Percentiles rank a stretch among this genome's conserved stretches.
These are phyloP conservation scores for Cardamine chenopodiifolia DNA, from an alignment of 345 rosid genomes.

Conservation along the genomic window DNA sequence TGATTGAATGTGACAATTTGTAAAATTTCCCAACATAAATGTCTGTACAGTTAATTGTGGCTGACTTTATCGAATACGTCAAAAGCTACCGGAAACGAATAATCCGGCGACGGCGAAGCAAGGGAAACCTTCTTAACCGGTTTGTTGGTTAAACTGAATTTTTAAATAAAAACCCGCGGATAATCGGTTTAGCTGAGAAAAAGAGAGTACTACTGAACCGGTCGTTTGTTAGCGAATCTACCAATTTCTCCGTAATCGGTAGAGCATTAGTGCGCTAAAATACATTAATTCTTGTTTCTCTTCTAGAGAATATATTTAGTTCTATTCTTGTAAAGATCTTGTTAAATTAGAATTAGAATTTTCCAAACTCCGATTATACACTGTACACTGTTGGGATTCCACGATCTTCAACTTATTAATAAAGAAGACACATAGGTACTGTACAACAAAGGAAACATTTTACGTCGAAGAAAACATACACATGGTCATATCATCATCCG, in stretches of 20 bases:
- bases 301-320: not conserved
- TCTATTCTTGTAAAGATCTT: too few species aligned
- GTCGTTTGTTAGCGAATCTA: not conserved
- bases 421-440: not conserved
- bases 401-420: not conserved
- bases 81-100: not conserved
- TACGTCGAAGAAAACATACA: not conserved
- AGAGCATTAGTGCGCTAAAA: too few species aligned
- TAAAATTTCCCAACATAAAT: not conserved
- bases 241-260: too few species aligned
- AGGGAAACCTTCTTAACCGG: not conserved
- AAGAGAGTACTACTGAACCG: not conserved
- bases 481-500: constrained; percentile 7
- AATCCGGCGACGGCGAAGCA: not conserved
- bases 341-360: not conserved
- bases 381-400: not conserved
- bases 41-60: not conserved
- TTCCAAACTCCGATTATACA: too few species aligned
- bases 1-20: not conserved
- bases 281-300: too few species aligned
- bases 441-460: not conserved
- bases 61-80: not conserved
- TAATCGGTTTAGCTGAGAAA: not conserved
- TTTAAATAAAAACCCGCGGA: not conserved
- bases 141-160: not conserved